Conservation (phyloP, 2,329 filamentous ascomycete species). For the Pseudogymnoascus sp. region DNA sequence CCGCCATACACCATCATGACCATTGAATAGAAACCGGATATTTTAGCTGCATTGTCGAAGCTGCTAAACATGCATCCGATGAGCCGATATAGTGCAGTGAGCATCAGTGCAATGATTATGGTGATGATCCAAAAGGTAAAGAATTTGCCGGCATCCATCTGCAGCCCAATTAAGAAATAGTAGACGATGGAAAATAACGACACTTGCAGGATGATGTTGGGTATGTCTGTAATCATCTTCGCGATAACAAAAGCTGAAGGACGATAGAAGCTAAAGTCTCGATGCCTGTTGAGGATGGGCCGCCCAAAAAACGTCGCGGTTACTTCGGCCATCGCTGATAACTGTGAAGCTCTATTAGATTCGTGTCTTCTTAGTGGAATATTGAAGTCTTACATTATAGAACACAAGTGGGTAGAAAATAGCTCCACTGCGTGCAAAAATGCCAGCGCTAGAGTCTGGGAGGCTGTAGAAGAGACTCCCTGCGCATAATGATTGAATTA, state of each 20-base stretch:
- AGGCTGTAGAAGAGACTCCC: constrained; percentile 63
- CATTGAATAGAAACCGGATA: constrained; percentile 42
- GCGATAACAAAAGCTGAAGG: constrained; percentile 52
- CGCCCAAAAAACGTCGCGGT: constrained; percentile 55
- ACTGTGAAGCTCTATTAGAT: constrained; percentile 9
- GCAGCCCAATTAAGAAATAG: constrained; percentile 57
- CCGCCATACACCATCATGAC: constrained; percentile 54
- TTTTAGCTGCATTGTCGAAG: constrained; percentile 52
- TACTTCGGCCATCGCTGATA: constrained; percentile 59
- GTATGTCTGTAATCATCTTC: constrained; percentile 46
- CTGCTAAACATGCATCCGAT: constrained; percentile 47
- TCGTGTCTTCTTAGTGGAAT: not conserved
- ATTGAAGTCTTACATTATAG: constrained; percentile 40
- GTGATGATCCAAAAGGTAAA: constrained; percentile 55
- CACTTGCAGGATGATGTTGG: constrained; percentile 50
- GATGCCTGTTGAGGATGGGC: constrained; percentile 51
- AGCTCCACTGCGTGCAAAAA: constrained; percentile 57
- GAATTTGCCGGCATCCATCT: constrained; percentile 43
- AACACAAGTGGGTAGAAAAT: constrained; percentile 54
- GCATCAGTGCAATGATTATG: constrained; percentile 43
- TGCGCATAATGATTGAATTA: constrained; percentile 52
- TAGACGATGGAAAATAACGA: constrained; percentile 47
- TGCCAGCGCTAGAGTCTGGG: constrained; percentile 45
- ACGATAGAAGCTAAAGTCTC: constrained; percentile 48
- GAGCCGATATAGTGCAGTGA: constrained; percentile 51